phyloP scores from a whole-genome alignment of 441 rosid species.

The Pelargonium fulgidum region DNA sequence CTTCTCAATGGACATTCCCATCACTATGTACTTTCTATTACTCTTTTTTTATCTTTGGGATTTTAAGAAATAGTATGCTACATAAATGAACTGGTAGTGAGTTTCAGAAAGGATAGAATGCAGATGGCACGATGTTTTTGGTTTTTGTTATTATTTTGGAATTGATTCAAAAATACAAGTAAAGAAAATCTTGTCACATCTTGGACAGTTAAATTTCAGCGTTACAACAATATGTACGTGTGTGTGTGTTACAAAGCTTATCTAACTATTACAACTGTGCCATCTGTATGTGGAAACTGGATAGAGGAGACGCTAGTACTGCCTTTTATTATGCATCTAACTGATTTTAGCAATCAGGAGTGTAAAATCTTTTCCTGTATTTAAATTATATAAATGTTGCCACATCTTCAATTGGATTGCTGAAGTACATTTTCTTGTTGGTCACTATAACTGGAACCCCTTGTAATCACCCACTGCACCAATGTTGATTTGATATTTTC shows the following conservation, averaged over 20 bases:
- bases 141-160: background rate
- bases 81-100: background rate
- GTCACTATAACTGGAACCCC: background rate
- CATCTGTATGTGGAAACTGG: background rate
- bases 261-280: too few species aligned
- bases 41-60: background rate
- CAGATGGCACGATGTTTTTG: background rate
- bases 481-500: background rate
- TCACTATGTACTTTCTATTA: background rate
- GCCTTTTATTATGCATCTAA: background rate
- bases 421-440: background rate
- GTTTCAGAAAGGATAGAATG: background rate
- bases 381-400: background rate
- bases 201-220: background rate
- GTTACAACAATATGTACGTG: background rate
- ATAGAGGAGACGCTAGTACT: background rate
- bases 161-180: background rate
- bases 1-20: conserved; percentile 6
- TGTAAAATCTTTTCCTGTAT: background rate
- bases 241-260: background rate
- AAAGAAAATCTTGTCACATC: background rate
- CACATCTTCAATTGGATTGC: background rate
- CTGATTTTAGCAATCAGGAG: background rate
- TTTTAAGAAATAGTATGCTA: background rate
- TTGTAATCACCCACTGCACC: background rate